phyloP scores from a whole-genome alignment of 257 asterid species.

The Rhazya stricta region DNA sequence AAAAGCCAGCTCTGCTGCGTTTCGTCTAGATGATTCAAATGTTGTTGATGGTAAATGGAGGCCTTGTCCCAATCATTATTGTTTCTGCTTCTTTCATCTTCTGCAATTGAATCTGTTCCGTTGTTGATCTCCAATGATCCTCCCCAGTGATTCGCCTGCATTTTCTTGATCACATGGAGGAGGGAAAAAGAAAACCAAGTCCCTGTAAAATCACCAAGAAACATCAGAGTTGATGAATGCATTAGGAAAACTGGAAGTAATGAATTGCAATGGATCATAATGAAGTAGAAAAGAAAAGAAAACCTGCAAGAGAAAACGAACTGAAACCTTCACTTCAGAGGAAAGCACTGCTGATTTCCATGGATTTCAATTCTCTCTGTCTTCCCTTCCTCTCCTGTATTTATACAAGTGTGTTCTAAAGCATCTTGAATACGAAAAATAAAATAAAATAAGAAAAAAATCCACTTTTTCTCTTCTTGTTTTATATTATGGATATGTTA shows the following conservation, averaged over 20 bases:
- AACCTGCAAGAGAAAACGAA: neutral
- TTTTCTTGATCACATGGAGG: slow-evolving; percentile 14
- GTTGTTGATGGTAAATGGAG: slow-evolving; percentile 37
- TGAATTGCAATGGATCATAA: neutral
- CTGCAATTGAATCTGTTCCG: slow-evolving; percentile 40
- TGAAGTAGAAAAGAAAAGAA: neutral
- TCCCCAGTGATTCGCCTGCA: slow-evolving; percentile 85
- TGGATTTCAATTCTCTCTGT: neutral
- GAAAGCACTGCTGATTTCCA: neutral
- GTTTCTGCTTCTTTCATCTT: slow-evolving; percentile 45
- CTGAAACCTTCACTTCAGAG: neutral
- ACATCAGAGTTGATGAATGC: no score
- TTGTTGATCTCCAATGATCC: slow-evolving; percentile 62
- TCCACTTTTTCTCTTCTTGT: no score
- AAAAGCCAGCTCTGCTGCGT: slow-evolving; percentile 88
- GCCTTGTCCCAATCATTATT: slow-evolving; percentile 62
- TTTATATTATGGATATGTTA: no score
- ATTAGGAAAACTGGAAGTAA: neutral
- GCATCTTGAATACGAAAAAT: neutral
- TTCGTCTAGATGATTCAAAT: slow-evolving; percentile 45
- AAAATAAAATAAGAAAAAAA: neutral
- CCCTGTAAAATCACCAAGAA: no score
- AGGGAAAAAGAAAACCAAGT: neutral
- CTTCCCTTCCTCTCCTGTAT: no score
- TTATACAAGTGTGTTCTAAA: neutral